These are phyloP conservation scores for Fusarium metavorans DNA, from an alignment of 2,329 filamentous ascomycete species.

Conservation along the genomic window DNA sequence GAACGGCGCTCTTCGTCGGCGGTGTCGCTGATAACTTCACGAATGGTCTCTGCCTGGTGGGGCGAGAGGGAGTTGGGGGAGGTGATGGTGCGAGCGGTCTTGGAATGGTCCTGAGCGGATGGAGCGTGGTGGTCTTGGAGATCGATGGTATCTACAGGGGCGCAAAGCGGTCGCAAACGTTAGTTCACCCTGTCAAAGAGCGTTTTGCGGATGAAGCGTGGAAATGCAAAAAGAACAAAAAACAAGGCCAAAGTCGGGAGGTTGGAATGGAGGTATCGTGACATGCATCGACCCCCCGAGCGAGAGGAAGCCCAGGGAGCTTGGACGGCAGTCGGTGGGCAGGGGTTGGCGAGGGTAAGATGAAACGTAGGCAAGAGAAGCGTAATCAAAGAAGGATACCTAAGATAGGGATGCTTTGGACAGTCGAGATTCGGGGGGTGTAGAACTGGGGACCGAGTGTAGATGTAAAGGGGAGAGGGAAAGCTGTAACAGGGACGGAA, in stretches of 20 bases:
- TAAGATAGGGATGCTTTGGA: slow-evolving; percentile 22
- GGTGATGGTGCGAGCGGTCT: slow-evolving; percentile 28
- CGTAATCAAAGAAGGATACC: slow-evolving; percentile 34
- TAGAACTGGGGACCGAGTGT: slow-evolving; percentile 23
- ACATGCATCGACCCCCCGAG: slow-evolving; percentile 31
- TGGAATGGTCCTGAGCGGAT: slow-evolving; percentile 84
- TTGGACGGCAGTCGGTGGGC: slow-evolving; percentile 33
- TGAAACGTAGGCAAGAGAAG: slow-evolving; percentile 34
- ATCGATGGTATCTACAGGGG: slow-evolving; percentile 84
- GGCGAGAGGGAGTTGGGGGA: slow-evolving; percentile 71
- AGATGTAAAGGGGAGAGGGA: slow-evolving; percentile 25
- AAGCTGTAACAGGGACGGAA: slow-evolving; percentile 23
- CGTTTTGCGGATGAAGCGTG: slow-evolving; percentile 1
- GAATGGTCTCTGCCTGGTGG: slow-evolving; percentile 87
- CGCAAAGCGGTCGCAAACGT: slow-evolving; percentile 27
- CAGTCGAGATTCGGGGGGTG: slow-evolving; percentile 12
- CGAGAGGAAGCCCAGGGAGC: slow-evolving; percentile 26
- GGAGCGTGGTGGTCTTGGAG: slow-evolving; percentile 86
- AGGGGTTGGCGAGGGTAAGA: slow-evolving; percentile 37
- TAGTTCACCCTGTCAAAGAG: slow-evolving; percentile 30
- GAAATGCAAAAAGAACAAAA: slow-evolving; percentile 27
- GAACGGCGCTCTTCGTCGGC: slow-evolving; percentile 77
- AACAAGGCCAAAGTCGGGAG: slow-evolving; percentile 35
- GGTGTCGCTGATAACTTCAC: slow-evolving; percentile 81
- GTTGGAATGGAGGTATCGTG: slow-evolving; percentile 44